phyloP scores from a whole-genome alignment of 2,329 filamentous ascomycete species.

The Ophioceras dolichostomum region DNA sequence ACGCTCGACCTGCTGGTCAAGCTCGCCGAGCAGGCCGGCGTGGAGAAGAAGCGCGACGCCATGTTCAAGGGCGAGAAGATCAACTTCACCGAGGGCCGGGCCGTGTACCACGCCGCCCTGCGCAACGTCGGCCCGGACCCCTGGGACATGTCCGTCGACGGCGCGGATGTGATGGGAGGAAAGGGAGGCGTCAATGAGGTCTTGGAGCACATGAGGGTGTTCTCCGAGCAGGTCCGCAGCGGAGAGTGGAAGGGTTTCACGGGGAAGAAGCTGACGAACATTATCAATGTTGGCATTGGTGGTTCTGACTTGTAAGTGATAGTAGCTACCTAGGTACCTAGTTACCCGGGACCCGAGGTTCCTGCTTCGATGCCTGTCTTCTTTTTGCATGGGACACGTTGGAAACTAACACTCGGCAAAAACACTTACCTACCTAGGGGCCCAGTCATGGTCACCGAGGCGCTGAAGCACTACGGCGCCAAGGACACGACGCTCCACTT shows the following conservation, averaged over 20 bases:
- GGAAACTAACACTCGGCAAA: no score
- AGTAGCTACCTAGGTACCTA: no score
- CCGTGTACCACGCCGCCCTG: constrained; percentile 90
- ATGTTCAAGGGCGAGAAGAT: constrained; percentile 99
- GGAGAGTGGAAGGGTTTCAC: constrained; percentile 96
- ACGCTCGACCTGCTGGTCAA: constrained; percentile 77
- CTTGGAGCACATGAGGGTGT: constrained; percentile 95
- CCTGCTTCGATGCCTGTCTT: no score
- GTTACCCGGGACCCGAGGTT: no score
- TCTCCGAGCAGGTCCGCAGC: constrained; percentile 86
- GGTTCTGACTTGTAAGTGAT: constrained; percentile 84
- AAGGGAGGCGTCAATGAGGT: constrained; percentile 83
- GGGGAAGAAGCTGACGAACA: constrained; percentile 92
- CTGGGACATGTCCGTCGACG: constrained; percentile 74
- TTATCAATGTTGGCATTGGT: constrained; percentile 96
- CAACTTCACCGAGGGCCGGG: constrained; percentile 96
- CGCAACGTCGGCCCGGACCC: constrained; percentile 65
- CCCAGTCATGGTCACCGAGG: constrained; percentile 97
- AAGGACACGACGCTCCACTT: constrained; percentile 86
- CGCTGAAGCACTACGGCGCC: constrained; percentile 87
- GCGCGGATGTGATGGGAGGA: constrained; percentile 81
- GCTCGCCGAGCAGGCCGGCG: constrained; percentile 79
- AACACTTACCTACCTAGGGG: constrained; percentile 42
- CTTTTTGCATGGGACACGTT: no score
- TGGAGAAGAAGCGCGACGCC: constrained; percentile 89